These are phyloP conservation scores for Coccomyxa sp. DNA, from an alignment of 139 green algal species.

Conservation along the genomic window DNA sequence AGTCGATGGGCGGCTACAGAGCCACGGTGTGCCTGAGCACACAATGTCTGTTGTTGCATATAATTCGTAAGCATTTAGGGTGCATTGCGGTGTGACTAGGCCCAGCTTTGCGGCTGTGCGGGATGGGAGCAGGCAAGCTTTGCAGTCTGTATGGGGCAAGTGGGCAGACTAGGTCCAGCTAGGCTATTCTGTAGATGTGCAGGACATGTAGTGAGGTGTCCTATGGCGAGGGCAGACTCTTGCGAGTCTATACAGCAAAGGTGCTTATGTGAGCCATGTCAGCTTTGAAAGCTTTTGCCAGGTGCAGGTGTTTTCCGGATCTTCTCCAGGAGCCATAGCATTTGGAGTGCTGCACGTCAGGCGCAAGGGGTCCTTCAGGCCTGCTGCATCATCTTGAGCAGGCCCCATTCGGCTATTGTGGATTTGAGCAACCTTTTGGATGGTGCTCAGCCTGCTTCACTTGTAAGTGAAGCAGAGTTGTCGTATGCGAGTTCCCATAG, in stretches of 20 bases:
- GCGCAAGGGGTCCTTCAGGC: no score
- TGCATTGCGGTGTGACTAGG: not conserved
- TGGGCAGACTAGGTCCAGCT: not conserved
- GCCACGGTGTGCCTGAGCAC: not conserved
- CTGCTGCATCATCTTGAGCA: no score
- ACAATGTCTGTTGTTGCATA: not conserved
- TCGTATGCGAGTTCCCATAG: no score
- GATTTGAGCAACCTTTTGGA: no score
- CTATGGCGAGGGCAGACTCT: not conserved
- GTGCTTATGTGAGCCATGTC: not conserved
- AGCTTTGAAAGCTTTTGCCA: not conserved
- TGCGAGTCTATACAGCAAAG: not conserved
- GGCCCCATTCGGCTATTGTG: no score
- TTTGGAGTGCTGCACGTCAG: conserved; percentile 26
- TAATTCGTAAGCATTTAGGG: not conserved
- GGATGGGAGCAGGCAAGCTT: not conserved
- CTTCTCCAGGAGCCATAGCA: conserved; percentile 17
- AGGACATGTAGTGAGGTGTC: not conserved
- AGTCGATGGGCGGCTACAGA: conserved; percentile 14
- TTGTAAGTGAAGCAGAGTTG: no score
- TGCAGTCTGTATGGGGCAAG: not conserved
- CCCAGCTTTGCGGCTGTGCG: not conserved
- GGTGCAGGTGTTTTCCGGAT: conserved; percentile 33
- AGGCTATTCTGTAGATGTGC: not conserved
- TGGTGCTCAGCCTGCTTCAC: no score